Conservation (phyloP, 2,329 filamentous ascomycete genomes). For the Penicillium sp. region DNA sequence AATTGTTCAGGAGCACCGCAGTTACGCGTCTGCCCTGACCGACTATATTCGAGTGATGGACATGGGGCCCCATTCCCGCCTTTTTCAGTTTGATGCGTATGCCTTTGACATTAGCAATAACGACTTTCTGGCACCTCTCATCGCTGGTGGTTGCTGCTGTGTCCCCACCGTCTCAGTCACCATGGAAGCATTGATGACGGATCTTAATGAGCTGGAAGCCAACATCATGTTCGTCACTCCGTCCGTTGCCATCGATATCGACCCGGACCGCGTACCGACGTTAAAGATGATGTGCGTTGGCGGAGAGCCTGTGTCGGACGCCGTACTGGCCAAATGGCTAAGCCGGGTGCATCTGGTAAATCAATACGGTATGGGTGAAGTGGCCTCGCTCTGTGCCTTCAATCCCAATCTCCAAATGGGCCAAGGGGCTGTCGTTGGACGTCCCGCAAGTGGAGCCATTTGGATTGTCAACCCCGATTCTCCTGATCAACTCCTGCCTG, state of each 20-base stretch:
- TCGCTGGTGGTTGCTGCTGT: conserved; percentile 26
- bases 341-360: conserved; percentile 18
- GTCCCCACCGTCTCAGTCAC: conserved; percentile 18
- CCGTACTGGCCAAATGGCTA: conserved; percentile 19
- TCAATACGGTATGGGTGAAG: conserved; percentile 29
- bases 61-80: conserved; percentile 16
- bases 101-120: conserved; percentile 30
- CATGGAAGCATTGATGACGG: conserved; percentile 13
- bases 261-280: conserved; percentile 17
- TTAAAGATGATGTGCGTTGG: conserved; percentile 25
- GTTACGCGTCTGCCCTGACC: conserved; percentile 19
- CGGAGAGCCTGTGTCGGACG: conserved; percentile 25
- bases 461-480: conserved; percentile 27
- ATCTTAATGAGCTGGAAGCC: conserved; percentile 17
- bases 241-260: conserved; percentile 21
- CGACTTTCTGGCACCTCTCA: conserved; percentile 22
- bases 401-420: conserved; percentile 17
- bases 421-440: conserved; percentile 14
- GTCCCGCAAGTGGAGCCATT: conserved; percentile 20
- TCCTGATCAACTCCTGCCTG: conserved; percentile 19
- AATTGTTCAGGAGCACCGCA: conserved; percentile 25
- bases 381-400: conserved; percentile 23
- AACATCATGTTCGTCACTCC: conserved; percentile 27
- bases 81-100: conserved; percentile 28
- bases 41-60: conserved; percentile 20